These are phyloP conservation scores for Tricholomella constricta DNA, from an alignment of 768 basidiomycete species.

Conservation along the genomic window DNA sequence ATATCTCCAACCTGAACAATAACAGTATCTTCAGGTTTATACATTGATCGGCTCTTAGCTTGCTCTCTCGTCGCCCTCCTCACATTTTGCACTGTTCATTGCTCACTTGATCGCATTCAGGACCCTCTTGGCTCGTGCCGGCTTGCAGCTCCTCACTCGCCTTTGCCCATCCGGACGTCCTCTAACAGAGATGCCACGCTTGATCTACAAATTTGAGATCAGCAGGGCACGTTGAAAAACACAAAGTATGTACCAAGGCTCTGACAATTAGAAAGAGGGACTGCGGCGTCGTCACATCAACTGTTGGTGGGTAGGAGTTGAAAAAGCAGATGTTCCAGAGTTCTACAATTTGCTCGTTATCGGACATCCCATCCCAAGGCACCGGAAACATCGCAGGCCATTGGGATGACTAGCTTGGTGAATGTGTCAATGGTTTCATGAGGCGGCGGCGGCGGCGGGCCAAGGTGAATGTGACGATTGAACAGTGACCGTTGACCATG, in stretches of 20 bases:
- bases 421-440: not conserved
- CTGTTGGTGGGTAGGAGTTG: not conserved
- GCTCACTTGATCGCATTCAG: too few relatives aligned
- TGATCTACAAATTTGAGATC: not conserved
- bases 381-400: not conserved
- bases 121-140: not conserved
- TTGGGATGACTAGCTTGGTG: not conserved
- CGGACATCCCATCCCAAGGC: not conserved
- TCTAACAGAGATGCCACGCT: not conserved
- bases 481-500: too few relatives aligned
- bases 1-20: too few relatives aligned
- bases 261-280: not conserved
- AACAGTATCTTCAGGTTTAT: too few relatives aligned
- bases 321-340: slow-evolving; percentile 1
- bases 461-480: too few relatives aligned
- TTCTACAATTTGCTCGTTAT: not conserved
- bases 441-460: not conserved
- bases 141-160: too few relatives aligned
- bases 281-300: not conserved
- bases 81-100: too few relatives aligned
- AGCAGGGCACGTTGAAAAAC: too few relatives aligned
- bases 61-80: too few relatives aligned
- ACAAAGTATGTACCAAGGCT: not conserved
- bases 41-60: too few relatives aligned
- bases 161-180: too few relatives aligned